Conservation (phyloP, 352 stramenopile species). For the Globisporangium apiculatum region DNA sequence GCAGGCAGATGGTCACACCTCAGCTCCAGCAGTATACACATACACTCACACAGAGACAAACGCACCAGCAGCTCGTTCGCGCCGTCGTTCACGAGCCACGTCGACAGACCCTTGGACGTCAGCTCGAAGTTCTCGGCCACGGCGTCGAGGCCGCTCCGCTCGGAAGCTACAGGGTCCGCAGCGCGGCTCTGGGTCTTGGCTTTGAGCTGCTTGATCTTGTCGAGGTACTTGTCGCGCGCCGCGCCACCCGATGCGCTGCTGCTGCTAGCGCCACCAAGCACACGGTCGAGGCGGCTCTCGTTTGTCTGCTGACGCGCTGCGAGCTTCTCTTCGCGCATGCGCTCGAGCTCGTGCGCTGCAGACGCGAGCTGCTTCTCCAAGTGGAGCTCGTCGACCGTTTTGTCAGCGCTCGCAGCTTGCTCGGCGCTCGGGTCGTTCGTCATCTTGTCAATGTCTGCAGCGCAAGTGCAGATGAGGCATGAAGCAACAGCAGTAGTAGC, state of each 20-base stretch:
- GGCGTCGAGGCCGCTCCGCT: constrained; percentile 14
- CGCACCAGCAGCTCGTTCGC: constrained; percentile 62
- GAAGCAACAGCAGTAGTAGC: too few species aligned
- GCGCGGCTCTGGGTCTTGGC: constrained; percentile 37
- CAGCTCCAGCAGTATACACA: neutral
- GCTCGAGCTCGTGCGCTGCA: constrained; percentile 23
- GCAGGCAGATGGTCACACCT: neutral
- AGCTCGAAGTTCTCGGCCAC: constrained; percentile 16
- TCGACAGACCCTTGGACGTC: constrained; percentile 53
- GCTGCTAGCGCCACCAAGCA: constrained; percentile 1
- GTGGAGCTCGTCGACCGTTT: constrained; percentile 43
- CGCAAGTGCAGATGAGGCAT: too few species aligned
- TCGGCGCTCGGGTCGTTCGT: constrained; percentile 24
- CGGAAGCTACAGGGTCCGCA: neutral
- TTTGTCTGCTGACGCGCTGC: constrained; percentile 11
- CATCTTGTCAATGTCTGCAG: constrained; percentile 45
- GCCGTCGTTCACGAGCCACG: constrained; percentile 66
- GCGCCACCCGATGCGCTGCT: constrained; percentile 9
- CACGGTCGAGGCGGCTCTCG: neutral
- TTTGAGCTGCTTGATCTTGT: constrained; percentile 66
- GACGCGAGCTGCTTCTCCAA: constrained; percentile 52
- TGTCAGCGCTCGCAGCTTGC: constrained; percentile 11
- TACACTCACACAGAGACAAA: neutral
- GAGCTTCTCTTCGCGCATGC: constrained; percentile 21
- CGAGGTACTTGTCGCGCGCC: constrained; percentile 64